A percentile compares a stretch with the other conserved stretches of the same genome.
Evolutionary conservation across 2,329 filamentous ascomycete species (phyloP).

Genomic region (Sporothrix globosa): DNA sequence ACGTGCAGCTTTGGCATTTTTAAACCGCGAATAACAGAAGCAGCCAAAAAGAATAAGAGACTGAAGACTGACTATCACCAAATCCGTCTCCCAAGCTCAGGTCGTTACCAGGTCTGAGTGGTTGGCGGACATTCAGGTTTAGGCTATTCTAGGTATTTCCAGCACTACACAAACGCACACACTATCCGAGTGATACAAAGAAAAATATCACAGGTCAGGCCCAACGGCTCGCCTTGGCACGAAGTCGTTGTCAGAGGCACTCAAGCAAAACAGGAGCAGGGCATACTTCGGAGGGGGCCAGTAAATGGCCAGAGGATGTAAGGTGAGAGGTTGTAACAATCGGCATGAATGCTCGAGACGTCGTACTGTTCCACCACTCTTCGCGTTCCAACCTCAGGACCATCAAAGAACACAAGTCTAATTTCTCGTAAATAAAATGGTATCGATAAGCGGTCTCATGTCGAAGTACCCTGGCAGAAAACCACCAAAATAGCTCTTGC

Average conservation of each 20-base stretch:
- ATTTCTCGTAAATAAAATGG: too few relatives aligned
- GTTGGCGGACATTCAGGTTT: constrained; percentile 15
- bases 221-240: constrained; percentile 11
- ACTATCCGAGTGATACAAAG: background rate
- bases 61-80: background rate
- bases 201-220: constrained; percentile 12
- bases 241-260: background rate
- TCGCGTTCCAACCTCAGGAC: too few relatives aligned
- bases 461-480: background rate
- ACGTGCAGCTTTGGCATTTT: background rate
- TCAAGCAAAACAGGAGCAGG: background rate
- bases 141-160: constrained; percentile 24
- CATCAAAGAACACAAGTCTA: too few relatives aligned
- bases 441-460: background rate
- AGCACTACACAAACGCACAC: background rate
- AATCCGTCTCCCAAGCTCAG: background rate
- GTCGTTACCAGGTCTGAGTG: constrained; percentile 24
- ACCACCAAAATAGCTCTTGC: background rate
- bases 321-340: too few relatives aligned
- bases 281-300: background rate
- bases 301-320: background rate
- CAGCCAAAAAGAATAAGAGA: background rate
- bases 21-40: background rate
- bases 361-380: too few relatives aligned
- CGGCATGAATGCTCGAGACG: too few relatives aligned